A percentile compares a stretch with the other conserved stretches of the same genome.
Conservation (phyloP, 73 alveolate genomes). For the Paraurostyla sp. region DNA sequence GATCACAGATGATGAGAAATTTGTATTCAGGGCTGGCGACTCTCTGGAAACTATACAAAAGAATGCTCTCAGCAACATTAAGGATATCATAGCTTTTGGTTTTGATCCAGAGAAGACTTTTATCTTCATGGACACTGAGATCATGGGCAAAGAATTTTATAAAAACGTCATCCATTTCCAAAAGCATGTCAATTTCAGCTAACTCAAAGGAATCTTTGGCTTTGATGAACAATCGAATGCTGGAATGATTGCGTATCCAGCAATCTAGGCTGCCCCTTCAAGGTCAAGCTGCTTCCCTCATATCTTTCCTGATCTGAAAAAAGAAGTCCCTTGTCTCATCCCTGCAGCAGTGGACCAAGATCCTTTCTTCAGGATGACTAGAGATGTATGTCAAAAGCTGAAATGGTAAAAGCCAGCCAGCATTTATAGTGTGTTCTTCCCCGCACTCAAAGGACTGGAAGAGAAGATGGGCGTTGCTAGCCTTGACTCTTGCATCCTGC, state of each 20-base stretch:
- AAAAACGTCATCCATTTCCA: slow-evolving; percentile 89
- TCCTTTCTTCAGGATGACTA: slow-evolving; percentile 99
- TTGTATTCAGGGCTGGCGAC: slow-evolving; percentile 80
- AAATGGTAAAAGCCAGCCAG: slow-evolving; percentile 95
- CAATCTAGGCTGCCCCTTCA: slow-evolving; percentile 97
- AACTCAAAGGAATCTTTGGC: slow-evolving; percentile 95
- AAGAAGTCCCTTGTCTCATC: slow-evolving; percentile 89
- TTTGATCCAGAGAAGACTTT: slow-evolving; percentile 98
- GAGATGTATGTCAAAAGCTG: slow-evolving; percentile 97
- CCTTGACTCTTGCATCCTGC: slow-evolving; percentile 86
- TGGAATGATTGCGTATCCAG: slow-evolving; percentile 98
- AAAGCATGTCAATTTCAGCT: slow-evolving; percentile 91
- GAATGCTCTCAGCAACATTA: slow-evolving; percentile 94
- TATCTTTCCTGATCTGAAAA: slow-evolving; percentile 76
- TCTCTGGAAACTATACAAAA: slow-evolving; percentile 80
- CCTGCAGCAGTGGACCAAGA: slow-evolving; percentile 99
- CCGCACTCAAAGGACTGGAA: slow-evolving; percentile 95
- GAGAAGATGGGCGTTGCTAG: slow-evolving; percentile 83
- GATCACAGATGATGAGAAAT: slow-evolving; percentile 99
- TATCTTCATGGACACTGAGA: slow-evolving; percentile 95
- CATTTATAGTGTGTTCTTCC: slow-evolving; percentile 95
- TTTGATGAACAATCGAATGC: slow-evolving; percentile 94
- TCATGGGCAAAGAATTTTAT: slow-evolving; percentile 91
- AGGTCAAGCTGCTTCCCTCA: slow-evolving; percentile 96
- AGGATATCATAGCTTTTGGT: slow-evolving; percentile 99